These are phyloP conservation scores for Aspergillus sclerotioniger DNA, from an alignment of 495 filamentous ascomycete genomes.

Conservation along the genomic window DNA sequence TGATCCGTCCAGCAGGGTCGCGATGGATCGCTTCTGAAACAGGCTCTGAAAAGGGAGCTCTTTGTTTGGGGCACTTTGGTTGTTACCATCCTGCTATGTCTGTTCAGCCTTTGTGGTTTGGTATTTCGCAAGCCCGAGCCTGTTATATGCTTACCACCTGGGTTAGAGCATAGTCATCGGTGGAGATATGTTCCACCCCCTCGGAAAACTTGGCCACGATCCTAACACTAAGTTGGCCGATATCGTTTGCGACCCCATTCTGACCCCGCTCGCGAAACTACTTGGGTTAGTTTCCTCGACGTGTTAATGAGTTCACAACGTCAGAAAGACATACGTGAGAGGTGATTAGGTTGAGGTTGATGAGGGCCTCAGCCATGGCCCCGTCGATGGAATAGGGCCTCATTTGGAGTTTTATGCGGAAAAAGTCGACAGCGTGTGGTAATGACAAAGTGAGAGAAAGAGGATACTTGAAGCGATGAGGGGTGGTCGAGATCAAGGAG, in stretches of 20 bases:
- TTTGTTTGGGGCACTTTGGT: not conserved
- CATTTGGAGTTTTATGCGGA: no score
- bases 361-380: constrained; percentile 27
- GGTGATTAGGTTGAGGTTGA: constrained; percentile 20
- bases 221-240: constrained; percentile 26
- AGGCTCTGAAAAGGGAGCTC: not conserved
- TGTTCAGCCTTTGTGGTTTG: not conserved
- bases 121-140: not conserved
- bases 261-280: constrained; percentile 28
- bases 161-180: constrained; percentile 13
- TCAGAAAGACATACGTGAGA: constrained; percentile 19
- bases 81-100: not conserved
- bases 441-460: no score
- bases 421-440: not conserved
- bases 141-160: constrained; percentile 15
- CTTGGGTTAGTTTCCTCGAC: constrained; percentile 5
- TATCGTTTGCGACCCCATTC: constrained; percentile 25
- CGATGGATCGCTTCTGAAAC: constrained; percentile 16
- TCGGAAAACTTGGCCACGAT: constrained; percentile 24
- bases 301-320: not conserved
- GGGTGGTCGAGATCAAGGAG: no score
- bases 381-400: constrained; percentile 13
- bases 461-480: no score
- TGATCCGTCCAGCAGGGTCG: constrained; percentile 16
- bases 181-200: constrained; percentile 15